phyloP scores from a whole-genome alignment of 2,329 filamentous ascomycete genomes.

The Scorias spongiosa region DNA sequence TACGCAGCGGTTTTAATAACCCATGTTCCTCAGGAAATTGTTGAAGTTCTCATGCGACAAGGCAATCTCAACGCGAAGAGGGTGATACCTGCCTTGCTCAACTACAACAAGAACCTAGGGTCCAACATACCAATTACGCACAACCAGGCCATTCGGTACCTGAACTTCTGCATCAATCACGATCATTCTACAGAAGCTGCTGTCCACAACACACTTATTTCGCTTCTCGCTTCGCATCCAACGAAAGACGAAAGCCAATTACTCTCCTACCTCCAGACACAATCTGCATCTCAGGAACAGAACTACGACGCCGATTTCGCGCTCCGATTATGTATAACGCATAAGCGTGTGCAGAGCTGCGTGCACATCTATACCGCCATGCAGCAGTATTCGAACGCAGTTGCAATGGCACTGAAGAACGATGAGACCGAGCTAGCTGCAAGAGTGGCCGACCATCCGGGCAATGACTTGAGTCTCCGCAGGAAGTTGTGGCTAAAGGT shows the following conservation, averaged over 20 bases:
- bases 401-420: constrained; percentile 81
- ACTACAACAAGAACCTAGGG: constrained; percentile 61
- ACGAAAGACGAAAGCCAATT: constrained; percentile 74
- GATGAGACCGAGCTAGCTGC: constrained; percentile 80
- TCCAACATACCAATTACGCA: constrained; percentile 47
- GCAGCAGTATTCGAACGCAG: constrained; percentile 85
- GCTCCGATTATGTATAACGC: constrained; percentile 83
- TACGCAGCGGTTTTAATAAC: constrained; percentile 96
- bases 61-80: constrained; percentile 69
- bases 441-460: constrained; percentile 72
- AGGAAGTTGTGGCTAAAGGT: constrained; percentile 95
- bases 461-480: constrained; percentile 56
- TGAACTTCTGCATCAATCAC: constrained; percentile 85
- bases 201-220: constrained; percentile 92
- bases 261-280: constrained; percentile 76
- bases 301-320: constrained; percentile 93
- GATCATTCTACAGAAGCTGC: constrained; percentile 66
- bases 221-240: constrained; percentile 79
- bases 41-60: constrained; percentile 94
- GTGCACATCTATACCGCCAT: constrained; percentile 97
- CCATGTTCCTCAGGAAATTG: constrained; percentile 66
- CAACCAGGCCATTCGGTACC: constrained; percentile 87
- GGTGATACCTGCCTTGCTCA: constrained; percentile 82
- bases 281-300: constrained; percentile 58
- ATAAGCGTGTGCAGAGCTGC: constrained; percentile 82